phyloP scores from a whole-genome alignment of 176 grass and related monocot genomes.

The Oryza coarctata region DNA sequence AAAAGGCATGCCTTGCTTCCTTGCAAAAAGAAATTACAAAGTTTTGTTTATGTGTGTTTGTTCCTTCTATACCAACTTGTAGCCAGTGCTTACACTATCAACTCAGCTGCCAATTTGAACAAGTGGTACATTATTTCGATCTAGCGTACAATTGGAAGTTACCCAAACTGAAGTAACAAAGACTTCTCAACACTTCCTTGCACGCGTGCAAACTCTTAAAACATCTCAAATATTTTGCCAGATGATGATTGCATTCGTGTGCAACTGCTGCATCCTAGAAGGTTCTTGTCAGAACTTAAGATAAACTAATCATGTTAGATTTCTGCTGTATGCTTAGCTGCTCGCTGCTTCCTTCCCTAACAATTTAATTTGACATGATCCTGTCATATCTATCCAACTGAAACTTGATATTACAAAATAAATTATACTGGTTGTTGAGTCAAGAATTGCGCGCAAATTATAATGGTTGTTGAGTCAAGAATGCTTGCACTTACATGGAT shows the following conservation, averaged over 20 bases:
- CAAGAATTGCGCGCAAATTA: neutral
- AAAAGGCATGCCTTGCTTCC: neutral
- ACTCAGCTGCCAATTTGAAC: neutral
- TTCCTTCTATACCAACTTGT: neutral
- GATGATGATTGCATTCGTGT: neutral
- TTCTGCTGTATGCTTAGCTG: neutral
- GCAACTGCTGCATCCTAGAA: conserved; percentile 3
- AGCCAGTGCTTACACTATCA: neutral
- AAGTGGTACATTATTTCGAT: neutral
- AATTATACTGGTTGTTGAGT: neutral
- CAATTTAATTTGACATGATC: neutral
- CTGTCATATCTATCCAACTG: neutral
- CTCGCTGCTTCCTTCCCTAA: neutral
- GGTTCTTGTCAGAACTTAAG: neutral
- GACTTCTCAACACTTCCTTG: neutral
- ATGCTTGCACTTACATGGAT: neutral
- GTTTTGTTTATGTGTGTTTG: neutral
- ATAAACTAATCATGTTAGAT: neutral
- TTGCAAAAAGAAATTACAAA: neutral
- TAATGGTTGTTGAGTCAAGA: neutral
- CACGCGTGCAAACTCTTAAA: neutral
- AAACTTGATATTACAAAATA: conserved; percentile 18
- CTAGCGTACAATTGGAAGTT: neutral
- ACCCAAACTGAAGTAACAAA: neutral
- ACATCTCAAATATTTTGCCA: neutral